Conservation (phyloP, 2,329 filamentous ascomycete species). For the Volutella citrinella region DNA sequence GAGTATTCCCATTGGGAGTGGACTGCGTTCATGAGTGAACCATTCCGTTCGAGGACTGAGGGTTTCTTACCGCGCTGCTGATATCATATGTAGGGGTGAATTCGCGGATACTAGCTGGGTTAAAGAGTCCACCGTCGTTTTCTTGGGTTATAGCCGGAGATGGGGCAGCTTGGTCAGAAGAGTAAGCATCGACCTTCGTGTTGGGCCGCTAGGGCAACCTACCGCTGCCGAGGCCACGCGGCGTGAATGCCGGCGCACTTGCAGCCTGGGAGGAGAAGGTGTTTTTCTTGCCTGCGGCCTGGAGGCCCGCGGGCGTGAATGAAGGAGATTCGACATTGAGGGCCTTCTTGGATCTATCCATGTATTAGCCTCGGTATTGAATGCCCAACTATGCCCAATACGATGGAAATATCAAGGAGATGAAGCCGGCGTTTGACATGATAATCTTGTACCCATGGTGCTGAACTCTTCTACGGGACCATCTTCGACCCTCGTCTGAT, state of each 20-base stretch:
- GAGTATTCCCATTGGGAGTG: slow-evolving; percentile 44
- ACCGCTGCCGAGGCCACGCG: slow-evolving; percentile 56
- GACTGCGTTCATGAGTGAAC: slow-evolving; percentile 25
- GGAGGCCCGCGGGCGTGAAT: slow-evolving; percentile 70
- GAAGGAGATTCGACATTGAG: slow-evolving; percentile 96
- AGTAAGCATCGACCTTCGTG: slow-evolving; percentile 15
- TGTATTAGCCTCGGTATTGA: slow-evolving; percentile 20
- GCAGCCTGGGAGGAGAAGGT: slow-evolving; percentile 86
- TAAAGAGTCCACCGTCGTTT: slow-evolving; percentile 46
- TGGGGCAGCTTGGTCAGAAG: slow-evolving; percentile 24
- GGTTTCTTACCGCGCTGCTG: slow-evolving; percentile 42
- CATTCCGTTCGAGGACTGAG: neutral
- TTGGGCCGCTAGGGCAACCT: too few relatives aligned
- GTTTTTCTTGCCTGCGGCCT: slow-evolving; percentile 59
- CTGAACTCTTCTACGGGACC: too few relatives aligned
- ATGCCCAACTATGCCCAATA: neutral
- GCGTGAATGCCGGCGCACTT: slow-evolving; percentile 84
- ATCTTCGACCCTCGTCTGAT: too few relatives aligned
- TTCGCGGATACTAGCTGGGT: slow-evolving; percentile 55
- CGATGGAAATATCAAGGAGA: neutral
- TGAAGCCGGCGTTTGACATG: too few relatives aligned
- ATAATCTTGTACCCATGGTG: too few relatives aligned
- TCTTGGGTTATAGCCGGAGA: slow-evolving; percentile 41
- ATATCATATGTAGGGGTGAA: slow-evolving; percentile 59
- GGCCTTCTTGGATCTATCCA: slow-evolving; percentile 61